Evolutionary conservation across 2,329 filamentous ascomycete species (phyloP).

Genomic region (Rhytidhysteron rufulum): DNA sequence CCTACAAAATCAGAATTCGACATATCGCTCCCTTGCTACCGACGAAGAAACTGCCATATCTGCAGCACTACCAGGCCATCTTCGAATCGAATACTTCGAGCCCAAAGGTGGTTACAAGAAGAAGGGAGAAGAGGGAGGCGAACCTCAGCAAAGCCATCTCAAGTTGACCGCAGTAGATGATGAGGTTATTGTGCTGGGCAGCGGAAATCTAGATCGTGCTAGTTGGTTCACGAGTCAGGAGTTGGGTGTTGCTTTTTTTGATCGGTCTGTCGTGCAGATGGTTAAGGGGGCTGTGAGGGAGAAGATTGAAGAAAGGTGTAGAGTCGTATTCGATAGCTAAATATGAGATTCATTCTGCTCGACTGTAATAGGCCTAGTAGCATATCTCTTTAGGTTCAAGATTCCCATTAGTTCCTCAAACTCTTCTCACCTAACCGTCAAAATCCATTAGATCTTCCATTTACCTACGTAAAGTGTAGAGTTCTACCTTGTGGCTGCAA

Average conservation of each 20-base stretch:
- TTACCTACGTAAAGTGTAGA: too few species aligned
- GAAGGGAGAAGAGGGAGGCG: conserved; percentile 31
- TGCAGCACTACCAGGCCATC: conserved; percentile 37
- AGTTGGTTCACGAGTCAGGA: conserved; percentile 88
- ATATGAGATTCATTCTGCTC: background rate
- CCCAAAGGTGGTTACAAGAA: conserved; percentile 20
- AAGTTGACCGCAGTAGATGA: conserved; percentile 73
- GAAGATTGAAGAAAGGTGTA: conserved; percentile 8
- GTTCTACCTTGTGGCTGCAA: too few species aligned
- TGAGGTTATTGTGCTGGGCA: conserved; percentile 66
- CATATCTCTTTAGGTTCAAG: too few species aligned
- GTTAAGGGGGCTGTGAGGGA: conserved; percentile 22
- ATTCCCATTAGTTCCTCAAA: too few species aligned
- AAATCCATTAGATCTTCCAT: too few species aligned
- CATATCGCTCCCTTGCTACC: conserved; percentile 6
- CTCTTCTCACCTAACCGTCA: too few species aligned
- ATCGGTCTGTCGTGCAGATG: conserved; percentile 32
- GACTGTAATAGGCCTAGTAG: too few species aligned
- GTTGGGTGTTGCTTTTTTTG: conserved; percentile 61
- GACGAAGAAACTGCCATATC: conserved; percentile 29
- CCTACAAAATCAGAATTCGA: conserved; percentile 17
- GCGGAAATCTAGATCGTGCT: conserved; percentile 79
- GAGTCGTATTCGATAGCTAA: background rate
- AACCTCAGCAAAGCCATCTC: conserved; percentile 71
- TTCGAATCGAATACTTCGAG: conserved; percentile 60